These are phyloP conservation scores for Sarocladium brachiariae DNA, from an alignment of 2,329 filamentous ascomycete species.

Conservation along the genomic window DNA sequence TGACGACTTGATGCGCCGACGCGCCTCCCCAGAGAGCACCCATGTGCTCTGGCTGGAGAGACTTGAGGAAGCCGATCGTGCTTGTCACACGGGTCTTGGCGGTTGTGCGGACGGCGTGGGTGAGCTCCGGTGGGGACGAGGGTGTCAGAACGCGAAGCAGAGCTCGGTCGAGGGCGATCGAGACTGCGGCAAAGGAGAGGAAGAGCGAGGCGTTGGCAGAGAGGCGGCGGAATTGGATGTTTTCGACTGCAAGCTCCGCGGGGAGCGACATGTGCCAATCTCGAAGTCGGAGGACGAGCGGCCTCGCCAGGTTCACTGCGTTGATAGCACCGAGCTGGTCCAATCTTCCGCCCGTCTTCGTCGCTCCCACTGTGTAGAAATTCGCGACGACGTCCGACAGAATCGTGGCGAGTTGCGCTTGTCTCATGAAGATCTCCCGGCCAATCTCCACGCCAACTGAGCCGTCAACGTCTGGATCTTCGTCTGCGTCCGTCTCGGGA, in stretches of 20 bases:
- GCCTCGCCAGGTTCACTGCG: conserved; percentile 27
- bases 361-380: conserved; percentile 36
- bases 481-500: conserved; percentile 28
- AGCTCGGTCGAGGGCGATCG: conserved; percentile 43
- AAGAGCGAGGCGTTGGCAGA: conserved; percentile 39
- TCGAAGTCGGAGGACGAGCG: conserved; percentile 25
- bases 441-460: conserved; percentile 38
- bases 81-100: conserved; percentile 32
- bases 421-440: conserved; percentile 41
- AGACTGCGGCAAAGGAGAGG: conserved; percentile 43
- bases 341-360: conserved; percentile 21
- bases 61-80: conserved; percentile 33
- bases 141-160: conserved; percentile 37
- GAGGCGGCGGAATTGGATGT: conserved; percentile 31
- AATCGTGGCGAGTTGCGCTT: conserved; percentile 43
- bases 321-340: conserved; percentile 26
- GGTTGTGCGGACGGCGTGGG: conserved; percentile 27
- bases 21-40: conserved; percentile 40
- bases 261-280: conserved; percentile 42
- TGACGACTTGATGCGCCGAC: conserved; percentile 35
- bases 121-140: conserved; percentile 22
- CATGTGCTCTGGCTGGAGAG: conserved; percentile 36
- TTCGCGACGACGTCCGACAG: conserved; percentile 43
- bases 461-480: conserved; percentile 29
- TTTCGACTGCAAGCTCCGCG: conserved; percentile 36